Evolutionary conservation across 176 grass and related monocot genomes (phyloP).

Genomic region (Zizania latifolia): DNA sequence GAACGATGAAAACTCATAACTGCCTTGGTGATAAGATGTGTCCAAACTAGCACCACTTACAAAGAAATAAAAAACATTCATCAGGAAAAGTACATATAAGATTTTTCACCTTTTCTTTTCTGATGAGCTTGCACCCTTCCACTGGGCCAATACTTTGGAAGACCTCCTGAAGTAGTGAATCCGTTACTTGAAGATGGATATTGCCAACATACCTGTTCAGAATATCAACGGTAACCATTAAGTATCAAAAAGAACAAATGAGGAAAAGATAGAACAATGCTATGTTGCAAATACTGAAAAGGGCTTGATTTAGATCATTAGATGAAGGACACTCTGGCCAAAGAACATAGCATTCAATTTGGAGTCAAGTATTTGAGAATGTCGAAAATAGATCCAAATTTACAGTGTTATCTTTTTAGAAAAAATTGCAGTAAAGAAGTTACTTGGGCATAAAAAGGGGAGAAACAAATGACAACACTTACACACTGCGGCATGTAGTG

Average conservation of each 20-base stretch:
- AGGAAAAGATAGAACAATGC: neutral
- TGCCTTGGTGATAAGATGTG: neutral
- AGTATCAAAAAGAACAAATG: neutral
- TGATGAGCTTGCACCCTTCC: slow-evolving; percentile 98
- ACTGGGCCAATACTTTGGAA: slow-evolving; percentile 92
- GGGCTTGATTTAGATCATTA: neutral
- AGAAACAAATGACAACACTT: slow-evolving; percentile 48
- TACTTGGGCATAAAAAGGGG: slow-evolving; percentile 16
- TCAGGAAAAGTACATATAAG: neutral
- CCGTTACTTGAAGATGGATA: slow-evolving; percentile 85
- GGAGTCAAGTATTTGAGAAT: neutral
- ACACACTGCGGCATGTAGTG: slow-evolving; percentile 95
- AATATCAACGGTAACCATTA: slow-evolving; percentile 10
- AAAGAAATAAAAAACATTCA: neutral
- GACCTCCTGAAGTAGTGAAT: slow-evolving; percentile 66
- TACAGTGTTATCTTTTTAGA: neutral
- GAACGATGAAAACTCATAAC: neutral
- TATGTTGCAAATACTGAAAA: neutral
- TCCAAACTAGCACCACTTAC: neutral
- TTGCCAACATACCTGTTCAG: slow-evolving; percentile 88
- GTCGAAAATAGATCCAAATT: neutral
- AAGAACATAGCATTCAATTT: slow-evolving; percentile 3
- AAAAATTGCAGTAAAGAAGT: neutral
- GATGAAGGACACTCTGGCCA: neutral
- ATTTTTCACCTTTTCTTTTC: slow-evolving; percentile 79